A percentile compares a stretch with the other conserved stretches of the same genome.
phyloP scores from a whole-genome alignment of 371 early-diverging fungal genomes.

The Mucor saturninus region DNA sequence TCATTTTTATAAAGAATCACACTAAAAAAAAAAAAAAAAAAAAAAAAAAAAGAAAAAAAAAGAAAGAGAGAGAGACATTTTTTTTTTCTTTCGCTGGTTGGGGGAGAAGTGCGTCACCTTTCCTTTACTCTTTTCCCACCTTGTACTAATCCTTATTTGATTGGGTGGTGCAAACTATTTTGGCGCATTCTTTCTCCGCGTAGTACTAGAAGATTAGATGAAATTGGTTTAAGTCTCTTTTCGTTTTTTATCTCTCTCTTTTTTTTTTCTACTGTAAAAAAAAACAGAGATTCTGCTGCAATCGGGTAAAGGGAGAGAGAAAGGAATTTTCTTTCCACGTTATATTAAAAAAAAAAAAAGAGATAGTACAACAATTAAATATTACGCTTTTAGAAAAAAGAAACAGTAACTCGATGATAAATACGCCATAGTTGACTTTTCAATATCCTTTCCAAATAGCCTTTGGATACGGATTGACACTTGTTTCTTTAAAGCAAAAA shows the following conservation, averaged over 20 bases:
- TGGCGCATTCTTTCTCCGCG: neutral
- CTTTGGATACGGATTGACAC: too few species aligned
- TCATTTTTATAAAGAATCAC: neutral
- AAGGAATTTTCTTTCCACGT: neutral
- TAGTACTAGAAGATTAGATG: neutral
- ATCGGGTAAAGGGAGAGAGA: too few species aligned
- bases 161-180: neutral
- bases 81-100: slow-evolving; percentile 6
- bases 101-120: neutral
- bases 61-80: neutral
- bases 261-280: neutral
- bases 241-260: neutral
- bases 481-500: too few species aligned
- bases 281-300: neutral
- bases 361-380: neutral
- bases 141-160: neutral
- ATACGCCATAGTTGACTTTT: too few species aligned
- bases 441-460: too few species aligned
- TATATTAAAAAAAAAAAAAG: slow-evolving; percentile 5
- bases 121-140: neutral
- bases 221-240: neutral
- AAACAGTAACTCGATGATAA: neutral
- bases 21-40: neutral
- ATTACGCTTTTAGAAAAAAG: neutral
- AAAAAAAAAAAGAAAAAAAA: neutral